These are phyloP conservation scores for Neopestalotiopsis sp. DNA, from an alignment of 2,329 filamentous ascomycete species.

Conservation along the genomic window DNA sequence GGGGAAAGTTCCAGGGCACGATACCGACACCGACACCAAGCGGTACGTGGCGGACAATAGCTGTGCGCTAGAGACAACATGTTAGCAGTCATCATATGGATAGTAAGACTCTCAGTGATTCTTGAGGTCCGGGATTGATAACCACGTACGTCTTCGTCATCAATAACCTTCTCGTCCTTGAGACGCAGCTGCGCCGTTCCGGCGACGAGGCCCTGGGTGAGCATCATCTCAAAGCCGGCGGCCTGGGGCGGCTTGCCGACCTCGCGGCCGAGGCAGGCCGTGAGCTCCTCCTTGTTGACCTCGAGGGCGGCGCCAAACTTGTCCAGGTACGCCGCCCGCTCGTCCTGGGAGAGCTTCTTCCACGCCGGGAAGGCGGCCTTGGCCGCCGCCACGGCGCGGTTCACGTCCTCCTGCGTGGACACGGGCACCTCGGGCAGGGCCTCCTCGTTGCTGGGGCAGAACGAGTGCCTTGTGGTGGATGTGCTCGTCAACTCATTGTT, in stretches of 20 bases:
- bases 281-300: conserved; percentile 22
- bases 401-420: conserved; percentile 8
- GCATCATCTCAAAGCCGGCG: conserved; percentile 20
- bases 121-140: too few species aligned
- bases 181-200: conserved; percentile 37
- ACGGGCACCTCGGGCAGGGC: background rate
- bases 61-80: background rate
- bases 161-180: conserved; percentile 16
- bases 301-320: conserved; percentile 23
- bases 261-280: conserved; percentile 20
- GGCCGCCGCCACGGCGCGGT: conserved; percentile 3
- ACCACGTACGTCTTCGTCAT: conserved; percentile 20
- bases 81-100: background rate
- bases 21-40: conserved; percentile 4
- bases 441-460: conserved; percentile 12
- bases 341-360: conserved; percentile 23
- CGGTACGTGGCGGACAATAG: background rate
- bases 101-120: accelerated
- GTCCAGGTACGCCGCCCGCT: conserved; percentile 26
- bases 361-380: conserved; percentile 2
- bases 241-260: conserved; percentile 23
- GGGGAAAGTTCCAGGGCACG: conserved; percentile 4
- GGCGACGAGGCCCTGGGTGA: conserved; percentile 28
- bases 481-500: conserved; percentile 12
- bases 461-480: background rate